Evolutionary conservation across 192 early-diverging fungal species (phyloP), one percentile per base, ranked within the genome.

Genomic region (Glomus cerebriforme): DNA sequence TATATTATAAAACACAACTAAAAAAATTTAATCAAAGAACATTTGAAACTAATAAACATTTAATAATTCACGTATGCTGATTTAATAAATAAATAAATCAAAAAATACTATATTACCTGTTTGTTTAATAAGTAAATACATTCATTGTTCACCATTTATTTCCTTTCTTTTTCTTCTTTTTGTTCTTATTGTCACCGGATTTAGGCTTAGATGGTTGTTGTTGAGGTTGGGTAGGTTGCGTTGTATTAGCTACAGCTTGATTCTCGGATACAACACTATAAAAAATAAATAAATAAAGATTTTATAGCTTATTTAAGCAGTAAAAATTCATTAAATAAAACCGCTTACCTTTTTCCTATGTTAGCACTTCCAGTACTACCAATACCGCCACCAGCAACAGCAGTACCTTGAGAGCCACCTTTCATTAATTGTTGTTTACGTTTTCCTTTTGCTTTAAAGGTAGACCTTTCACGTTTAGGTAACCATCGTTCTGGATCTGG

Each of bases 401-500:
- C 85, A 64, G 84, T 74, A 47, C 92, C 92, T 78, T 93, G 92
- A 37, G 91, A 83, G 2, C 92, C 92, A 3, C 92, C 90, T 67
- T 85, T 89, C 47, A 78, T 81, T 81, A 86, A 81, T 39, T 86
- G 80, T 62, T 81, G 82, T 81, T 90, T 91, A n/a, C 79, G 80
- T 59, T 90, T 90, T 10, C 87, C 84, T 24, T 92, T 90, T 49
- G 78, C 78, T 59, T 82, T 82, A 60, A 85, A 90, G 7, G 85
- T 82, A 13, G 89, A 83, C 12, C 92, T 81, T 37, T 94, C 92
- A 54, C 86, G 85, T 74, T 91, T 90, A 7, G 92, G 88, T 68
- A 93, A 59, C 92, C 92, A 94, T 59, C 92, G 85, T 70, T 94
- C 91, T 19, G 92, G 91, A 83, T 93, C 92, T 26, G 89, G 87